Evolutionary conservation across 2,329 filamentous ascomycete genomes (phyloP).

Genomic region (Aspergillus felis): DNA sequence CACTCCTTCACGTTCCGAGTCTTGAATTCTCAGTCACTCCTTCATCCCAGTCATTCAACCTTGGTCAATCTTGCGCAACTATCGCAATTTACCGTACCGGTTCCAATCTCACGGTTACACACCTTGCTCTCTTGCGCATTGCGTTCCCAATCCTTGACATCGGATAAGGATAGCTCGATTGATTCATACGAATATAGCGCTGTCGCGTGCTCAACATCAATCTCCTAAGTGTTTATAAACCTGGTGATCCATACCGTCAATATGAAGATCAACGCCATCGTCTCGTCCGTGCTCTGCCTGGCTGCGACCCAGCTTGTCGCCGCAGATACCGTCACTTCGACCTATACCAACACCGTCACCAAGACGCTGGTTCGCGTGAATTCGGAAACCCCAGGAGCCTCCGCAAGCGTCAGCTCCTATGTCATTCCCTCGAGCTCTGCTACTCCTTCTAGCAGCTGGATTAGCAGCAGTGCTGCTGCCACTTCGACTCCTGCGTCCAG

Average conservation of each 20-base stretch:
- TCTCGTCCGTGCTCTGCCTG: slow-evolving; percentile 33
- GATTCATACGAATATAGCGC: neutral
- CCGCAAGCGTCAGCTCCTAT: slow-evolving; percentile 20
- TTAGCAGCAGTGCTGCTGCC: slow-evolving; percentile 8
- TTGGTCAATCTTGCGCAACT: neutral
- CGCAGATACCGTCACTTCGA: slow-evolving; percentile 24
- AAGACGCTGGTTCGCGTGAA: slow-evolving; percentile 45
- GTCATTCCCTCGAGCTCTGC: slow-evolving; percentile 25
- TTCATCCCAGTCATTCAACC: slow-evolving; percentile 2
- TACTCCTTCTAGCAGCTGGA: slow-evolving; percentile 11
- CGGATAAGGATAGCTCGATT: neutral
- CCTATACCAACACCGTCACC: slow-evolving; percentile 34
- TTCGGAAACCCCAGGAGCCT: slow-evolving; percentile 30
- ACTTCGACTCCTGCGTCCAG: slow-evolving; percentile 16
- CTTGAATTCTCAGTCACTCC: slow-evolving; percentile 4
- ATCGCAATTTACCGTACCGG: neutral
- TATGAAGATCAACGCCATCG: slow-evolving; percentile 36
- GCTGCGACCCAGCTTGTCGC: slow-evolving; percentile 29
- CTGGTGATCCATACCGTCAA: slow-evolving; percentile 9
- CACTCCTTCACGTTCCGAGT: slow-evolving; percentile 20
- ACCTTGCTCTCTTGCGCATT: neutral
- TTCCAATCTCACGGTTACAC: neutral
- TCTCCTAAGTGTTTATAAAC: neutral
- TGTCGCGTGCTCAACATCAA: neutral
- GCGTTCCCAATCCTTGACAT: neutral